Evolutionary conservation across 768 basidiomycete species (phyloP), one percentile per base, ranked within the genome.

Genomic region (Podaxis sp.): DNA sequence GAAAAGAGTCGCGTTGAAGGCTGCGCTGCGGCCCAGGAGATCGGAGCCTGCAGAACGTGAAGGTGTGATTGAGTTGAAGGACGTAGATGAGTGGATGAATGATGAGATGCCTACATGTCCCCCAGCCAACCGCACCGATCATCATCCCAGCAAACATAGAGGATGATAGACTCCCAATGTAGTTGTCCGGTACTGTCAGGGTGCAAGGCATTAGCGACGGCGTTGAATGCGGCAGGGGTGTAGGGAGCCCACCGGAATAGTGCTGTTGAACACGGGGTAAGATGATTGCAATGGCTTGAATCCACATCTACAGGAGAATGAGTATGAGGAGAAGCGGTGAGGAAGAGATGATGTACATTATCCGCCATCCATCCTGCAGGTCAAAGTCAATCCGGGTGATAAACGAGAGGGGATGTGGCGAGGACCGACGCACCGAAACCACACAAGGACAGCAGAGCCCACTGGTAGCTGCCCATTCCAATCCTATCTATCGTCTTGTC

Each of bases 111-210:
- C 57, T 67, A 89, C 92, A 94, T 24, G 91, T 88, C 61, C 96
- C 96, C 95, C 96, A 95, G 3, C 90, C 91, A 8, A 95, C 76
- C 1, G 93, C 91, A 1, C 96, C 93, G 55, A 97, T 71, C 94
- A 98, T 97, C 96, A 98, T 98, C n/a, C 96, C 93, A 11, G 83
- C 87, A 70, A 95, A 95, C 84, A 93, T 94, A 3, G 90, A 87
- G 3, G 94, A 92, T 0, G 94, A 96, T 13, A 98, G 76, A 1
- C 82, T 72, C 24, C 95, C 96, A 54, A 96, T 91, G 66, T 85
- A 85, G 52, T 79, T 81, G 71, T 94, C 89, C 33, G 86, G 83
- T 6, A 93, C 90, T 89, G 70, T 1, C 64, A 55, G 55, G 22
- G 4, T n/a, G 24, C 37, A 52, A 54, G 66, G 62, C 22, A 52